These are phyloP conservation scores for Colletotrichum australisinense DNA, from an alignment of 2,329 filamentous ascomycete species.

Conservation along the genomic window DNA sequence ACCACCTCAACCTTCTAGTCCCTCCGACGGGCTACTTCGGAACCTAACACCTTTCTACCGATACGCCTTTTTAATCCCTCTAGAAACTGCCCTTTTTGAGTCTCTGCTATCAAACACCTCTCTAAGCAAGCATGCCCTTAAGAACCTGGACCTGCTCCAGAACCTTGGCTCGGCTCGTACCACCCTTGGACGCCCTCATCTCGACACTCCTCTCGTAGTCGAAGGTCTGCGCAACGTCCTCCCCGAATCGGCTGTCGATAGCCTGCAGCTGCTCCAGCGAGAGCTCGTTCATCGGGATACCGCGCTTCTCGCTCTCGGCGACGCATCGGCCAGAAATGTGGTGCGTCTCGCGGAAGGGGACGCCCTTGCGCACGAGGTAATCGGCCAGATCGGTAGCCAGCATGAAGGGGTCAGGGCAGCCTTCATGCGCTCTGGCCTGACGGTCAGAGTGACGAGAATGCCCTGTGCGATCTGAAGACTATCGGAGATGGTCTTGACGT, in stretches of 20 bases:
- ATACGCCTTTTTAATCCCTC: too few relatives aligned
- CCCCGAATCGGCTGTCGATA: constrained; percentile 76
- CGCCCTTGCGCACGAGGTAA: constrained; percentile 72
- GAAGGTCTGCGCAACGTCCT: constrained; percentile 78
- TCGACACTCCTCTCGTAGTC: constrained; percentile 89
- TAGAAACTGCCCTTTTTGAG: too few relatives aligned
- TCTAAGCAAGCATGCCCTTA: too few relatives aligned
- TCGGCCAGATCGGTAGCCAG: constrained; percentile 79
- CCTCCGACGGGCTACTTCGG: too few relatives aligned
- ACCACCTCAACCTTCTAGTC: too few relatives aligned
- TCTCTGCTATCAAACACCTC: too few relatives aligned
- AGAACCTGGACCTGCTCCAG: constrained; percentile 62
- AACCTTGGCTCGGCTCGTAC: constrained; percentile 78
- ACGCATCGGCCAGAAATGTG: constrained; percentile 81
- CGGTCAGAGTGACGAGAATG: constrained; percentile 78
- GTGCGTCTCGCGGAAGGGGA: constrained; percentile 84
- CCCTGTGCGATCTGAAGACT: constrained; percentile 86
- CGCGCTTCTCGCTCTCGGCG: constrained; percentile 68
- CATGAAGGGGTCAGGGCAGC: constrained; percentile 83
- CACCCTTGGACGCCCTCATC: constrained; percentile 79
- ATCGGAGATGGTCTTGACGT: constrained; percentile 83
- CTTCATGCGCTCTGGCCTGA: constrained; percentile 80
- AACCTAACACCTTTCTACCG: too few relatives aligned
- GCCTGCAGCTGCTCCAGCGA: constrained; percentile 73
- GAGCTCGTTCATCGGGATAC: constrained; percentile 71